phyloP scores from a whole-genome alignment of 1,284 basidiomycete species.

The Ustilago esculenta region DNA sequence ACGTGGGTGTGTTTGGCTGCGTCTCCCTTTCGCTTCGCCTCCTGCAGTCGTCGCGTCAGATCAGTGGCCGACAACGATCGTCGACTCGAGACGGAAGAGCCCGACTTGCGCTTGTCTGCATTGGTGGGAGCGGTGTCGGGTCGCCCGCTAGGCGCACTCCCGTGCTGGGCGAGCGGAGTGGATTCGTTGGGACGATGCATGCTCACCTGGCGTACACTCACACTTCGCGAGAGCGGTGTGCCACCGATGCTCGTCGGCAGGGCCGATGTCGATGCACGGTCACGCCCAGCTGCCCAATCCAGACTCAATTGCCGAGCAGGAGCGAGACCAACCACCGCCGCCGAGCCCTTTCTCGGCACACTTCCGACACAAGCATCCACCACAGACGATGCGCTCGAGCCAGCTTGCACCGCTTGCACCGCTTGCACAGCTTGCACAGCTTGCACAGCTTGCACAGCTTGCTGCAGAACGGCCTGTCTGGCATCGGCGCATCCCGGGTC shows the following conservation, averaged over 20 bases:
- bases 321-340: constrained; percentile 30
- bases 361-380: not conserved
- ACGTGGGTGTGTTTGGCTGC: constrained; percentile 3
- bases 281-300: constrained; percentile 56
- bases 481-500: constrained; percentile 41
- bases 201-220: constrained; percentile 32
- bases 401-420: no score
- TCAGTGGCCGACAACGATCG: constrained; percentile 39
- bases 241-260: constrained; percentile 36
- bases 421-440: no score
- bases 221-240: constrained; percentile 40
- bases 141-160: not conserved
- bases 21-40: constrained; percentile 35
- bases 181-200: constrained; percentile 22
- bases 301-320: constrained; percentile 36
- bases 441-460: no score
- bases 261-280: constrained; percentile 38
- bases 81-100: not conserved
- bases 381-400: constrained; percentile 1
- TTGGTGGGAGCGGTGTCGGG: constrained; percentile 3
- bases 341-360: constrained; percentile 4
- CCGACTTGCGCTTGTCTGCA: constrained; percentile 12
- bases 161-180: constrained; percentile 14
- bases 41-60: constrained; percentile 42
- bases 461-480: constrained; percentile 38